phyloP scores from a whole-genome alignment of 345 rosid genomes.

The Aquilaria yunnanensis region DNA sequence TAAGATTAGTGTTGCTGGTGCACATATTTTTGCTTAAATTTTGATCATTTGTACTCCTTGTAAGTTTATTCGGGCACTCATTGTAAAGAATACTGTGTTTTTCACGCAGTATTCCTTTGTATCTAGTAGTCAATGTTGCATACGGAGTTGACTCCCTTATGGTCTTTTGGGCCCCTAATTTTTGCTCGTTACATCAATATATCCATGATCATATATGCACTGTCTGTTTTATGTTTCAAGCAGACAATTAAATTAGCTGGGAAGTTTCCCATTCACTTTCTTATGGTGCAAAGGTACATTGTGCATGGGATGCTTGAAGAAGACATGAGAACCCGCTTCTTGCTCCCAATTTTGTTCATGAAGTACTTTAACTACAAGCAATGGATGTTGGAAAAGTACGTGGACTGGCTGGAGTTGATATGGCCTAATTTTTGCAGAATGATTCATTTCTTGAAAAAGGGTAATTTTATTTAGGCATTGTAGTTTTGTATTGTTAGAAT shows the following conservation, averaged over 20 bases:
- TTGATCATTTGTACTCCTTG: background rate
- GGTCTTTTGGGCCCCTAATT: conserved; percentile 76
- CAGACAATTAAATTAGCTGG: conserved; percentile 44
- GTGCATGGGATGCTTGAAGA: conserved; percentile 60
- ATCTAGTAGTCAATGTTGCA: conserved; percentile 45
- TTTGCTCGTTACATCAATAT: conserved; percentile 63
- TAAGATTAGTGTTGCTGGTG: too few relatives aligned
- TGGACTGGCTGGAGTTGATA: conserved; percentile 76
- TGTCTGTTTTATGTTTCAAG: conserved; percentile 68
- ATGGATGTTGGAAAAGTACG: conserved; percentile 59
- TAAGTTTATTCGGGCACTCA: conserved; percentile 7
- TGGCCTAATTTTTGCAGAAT: conserved; percentile 95
- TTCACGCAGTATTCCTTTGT: conserved; percentile 61
- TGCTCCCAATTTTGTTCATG: conserved; percentile 50
- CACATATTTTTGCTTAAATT: background rate
- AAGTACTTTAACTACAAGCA: conserved; percentile 64
- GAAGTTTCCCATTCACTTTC: conserved; percentile 51
- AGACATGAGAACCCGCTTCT: conserved; percentile 15
- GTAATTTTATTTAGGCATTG: conserved; percentile 50
- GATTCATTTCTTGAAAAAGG: conserved; percentile 87
- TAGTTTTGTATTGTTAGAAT: too few relatives aligned
- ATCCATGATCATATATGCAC: conserved; percentile 51
- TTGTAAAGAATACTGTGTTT: conserved; percentile 5
- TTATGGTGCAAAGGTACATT: conserved; percentile 41
- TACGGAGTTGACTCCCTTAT: conserved; percentile 79